These are phyloP conservation scores for Diaporthe capsici DNA, from an alignment of 2,329 filamentous ascomycete species.

Conservation along the genomic window DNA sequence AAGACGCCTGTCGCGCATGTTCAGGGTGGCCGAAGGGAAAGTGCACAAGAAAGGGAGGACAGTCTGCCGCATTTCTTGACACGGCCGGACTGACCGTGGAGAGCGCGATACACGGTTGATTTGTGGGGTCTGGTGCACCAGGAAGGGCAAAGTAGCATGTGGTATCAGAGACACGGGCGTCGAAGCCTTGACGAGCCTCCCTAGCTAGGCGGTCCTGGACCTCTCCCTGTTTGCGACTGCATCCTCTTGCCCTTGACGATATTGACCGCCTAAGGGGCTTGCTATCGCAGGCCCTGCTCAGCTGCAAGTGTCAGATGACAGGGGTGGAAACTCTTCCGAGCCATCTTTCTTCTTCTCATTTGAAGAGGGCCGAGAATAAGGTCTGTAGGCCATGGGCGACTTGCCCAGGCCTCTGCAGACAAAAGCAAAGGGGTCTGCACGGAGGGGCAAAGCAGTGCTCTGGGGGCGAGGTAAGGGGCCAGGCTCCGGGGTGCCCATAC, in stretches of 20 bases:
- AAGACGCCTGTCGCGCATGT: conserved; percentile 43
- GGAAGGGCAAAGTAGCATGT: conserved; percentile 36
- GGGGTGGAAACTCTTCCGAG: conserved; percentile 22
- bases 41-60: conserved; percentile 36
- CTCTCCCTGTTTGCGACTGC: conserved; percentile 40
- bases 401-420: conserved; percentile 20
- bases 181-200: conserved; percentile 35
- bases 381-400: neutral
- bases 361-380: neutral
- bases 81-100: conserved; percentile 37
- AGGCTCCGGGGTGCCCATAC: neutral
- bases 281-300: conserved; percentile 26
- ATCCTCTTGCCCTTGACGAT: conserved; percentile 8
- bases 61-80: conserved; percentile 41
- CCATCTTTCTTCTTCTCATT: conserved; percentile 25
- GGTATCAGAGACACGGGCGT: conserved; percentile 40
- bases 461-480: conserved; percentile 25
- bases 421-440: conserved; percentile 36
- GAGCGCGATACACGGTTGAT: conserved; percentile 34
- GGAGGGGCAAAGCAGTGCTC: conserved; percentile 21
- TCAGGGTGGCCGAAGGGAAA: conserved; percentile 32
- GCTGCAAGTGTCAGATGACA: conserved; percentile 34
- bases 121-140: conserved; percentile 40
- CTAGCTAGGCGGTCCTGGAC: conserved; percentile 33
- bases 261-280: conserved; percentile 24